These are phyloP conservation scores for Dalbergia cochinchinensis DNA, from an alignment of 306 rosid species.

Conservation along the genomic window DNA sequence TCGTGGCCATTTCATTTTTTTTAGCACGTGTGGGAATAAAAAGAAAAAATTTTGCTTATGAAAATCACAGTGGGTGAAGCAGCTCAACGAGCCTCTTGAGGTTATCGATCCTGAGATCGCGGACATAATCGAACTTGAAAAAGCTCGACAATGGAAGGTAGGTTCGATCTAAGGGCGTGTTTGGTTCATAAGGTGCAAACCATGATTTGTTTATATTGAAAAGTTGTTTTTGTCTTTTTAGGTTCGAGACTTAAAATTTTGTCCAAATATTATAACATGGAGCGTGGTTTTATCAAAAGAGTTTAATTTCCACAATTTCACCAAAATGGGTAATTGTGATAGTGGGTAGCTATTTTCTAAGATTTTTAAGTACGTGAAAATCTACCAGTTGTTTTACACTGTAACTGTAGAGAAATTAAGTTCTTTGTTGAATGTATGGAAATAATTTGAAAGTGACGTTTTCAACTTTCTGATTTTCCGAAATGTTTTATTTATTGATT, in stretches of 20 bases:
- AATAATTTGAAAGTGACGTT: not conserved
- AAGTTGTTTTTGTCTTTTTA: not conserved
- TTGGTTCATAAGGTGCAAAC: slow-evolving; percentile 8
- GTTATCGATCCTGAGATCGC: slow-evolving; percentile 80
- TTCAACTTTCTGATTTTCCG: not conserved
- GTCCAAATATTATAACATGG: not conserved
- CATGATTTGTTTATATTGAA: not conserved
- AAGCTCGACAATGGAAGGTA: slow-evolving; percentile 95
- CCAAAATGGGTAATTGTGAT: no score
- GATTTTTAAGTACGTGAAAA: no score
- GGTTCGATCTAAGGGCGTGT: slow-evolving; percentile 16
- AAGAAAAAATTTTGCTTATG: not conserved
- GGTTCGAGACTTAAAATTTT: not conserved
- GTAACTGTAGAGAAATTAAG: no score
- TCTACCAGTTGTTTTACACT: no score
- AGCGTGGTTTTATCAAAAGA: not conserved
- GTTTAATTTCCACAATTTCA: no score
- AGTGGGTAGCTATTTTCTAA: no score
- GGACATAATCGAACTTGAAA: slow-evolving; percentile 88
- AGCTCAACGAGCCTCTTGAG: slow-evolving; percentile 83
- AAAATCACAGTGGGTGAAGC: slow-evolving; percentile 77
- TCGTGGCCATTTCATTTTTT: not conserved
- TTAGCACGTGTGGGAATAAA: not conserved
- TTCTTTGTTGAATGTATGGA: no score
- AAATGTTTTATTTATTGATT: not conserved